Percentiles rank a stretch among this genome's conserved stretches.
These are phyloP conservation scores for Pseudofabraea citricarpa DNA, from an alignment of 2,329 filamentous ascomycete genomes.

Conservation along the genomic window DNA sequence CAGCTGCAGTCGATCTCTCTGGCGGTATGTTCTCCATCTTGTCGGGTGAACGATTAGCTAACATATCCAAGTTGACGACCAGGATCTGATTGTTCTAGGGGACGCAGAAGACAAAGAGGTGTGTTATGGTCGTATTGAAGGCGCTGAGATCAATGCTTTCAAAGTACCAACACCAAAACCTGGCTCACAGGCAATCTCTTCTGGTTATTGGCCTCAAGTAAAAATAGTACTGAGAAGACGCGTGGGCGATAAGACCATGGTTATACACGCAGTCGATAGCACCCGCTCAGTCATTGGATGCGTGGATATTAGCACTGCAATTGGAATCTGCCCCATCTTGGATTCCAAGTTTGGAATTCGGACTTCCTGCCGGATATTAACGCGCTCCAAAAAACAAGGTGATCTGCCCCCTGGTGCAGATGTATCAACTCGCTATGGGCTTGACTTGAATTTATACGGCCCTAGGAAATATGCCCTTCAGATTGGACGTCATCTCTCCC, in stretches of 20 bases:
- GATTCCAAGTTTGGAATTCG: conserved; percentile 65
- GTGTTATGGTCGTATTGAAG: conserved; percentile 75
- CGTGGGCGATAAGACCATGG: conserved; percentile 47
- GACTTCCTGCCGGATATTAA: conserved; percentile 65
- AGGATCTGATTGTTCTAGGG: conserved; percentile 52
- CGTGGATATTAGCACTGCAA: conserved; percentile 64
- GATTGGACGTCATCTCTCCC: conserved; percentile 65
- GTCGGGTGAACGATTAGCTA: not conserved
- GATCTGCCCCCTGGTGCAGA: conserved; percentile 57
- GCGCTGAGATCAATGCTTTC: conserved; percentile 60
- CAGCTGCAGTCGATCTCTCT: conserved; percentile 40
- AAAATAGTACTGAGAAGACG: conserved; percentile 65
- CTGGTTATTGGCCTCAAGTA: conserved; percentile 65
- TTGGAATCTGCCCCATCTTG: conserved; percentile 66
- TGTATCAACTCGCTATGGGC: conserved; percentile 54
- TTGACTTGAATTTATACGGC: conserved; percentile 77
- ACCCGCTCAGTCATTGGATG: conserved; percentile 67
- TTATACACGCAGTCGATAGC: conserved; percentile 71
- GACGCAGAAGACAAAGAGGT: conserved; percentile 66
- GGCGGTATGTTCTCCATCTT: conserved; percentile 8
- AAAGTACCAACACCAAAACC: conserved; percentile 66
- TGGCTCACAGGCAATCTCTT: conserved; percentile 49
- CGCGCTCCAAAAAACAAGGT: conserved; percentile 55
- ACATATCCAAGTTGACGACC: conserved; percentile 33
- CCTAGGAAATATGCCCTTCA: conserved; percentile 58